Base-by-base conservation (phyloP, 495 filamentous ascomycete genomes). In the Elasticomyces elasticus region DNA sequence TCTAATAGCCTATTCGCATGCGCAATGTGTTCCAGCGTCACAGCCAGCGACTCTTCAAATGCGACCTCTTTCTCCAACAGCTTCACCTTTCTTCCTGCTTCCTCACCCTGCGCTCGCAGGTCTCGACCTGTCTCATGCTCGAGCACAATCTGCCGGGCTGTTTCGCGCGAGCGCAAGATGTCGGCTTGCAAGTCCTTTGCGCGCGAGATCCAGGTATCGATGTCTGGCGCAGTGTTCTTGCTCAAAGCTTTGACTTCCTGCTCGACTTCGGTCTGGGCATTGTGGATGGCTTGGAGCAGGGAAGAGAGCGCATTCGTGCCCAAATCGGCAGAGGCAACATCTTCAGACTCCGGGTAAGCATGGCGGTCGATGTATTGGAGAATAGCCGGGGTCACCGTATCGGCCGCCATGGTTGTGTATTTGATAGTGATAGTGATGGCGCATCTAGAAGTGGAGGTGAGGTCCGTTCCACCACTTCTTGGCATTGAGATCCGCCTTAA, bases 121-220 rank as follows among this genome's bases (percentile, higher is more conserved):
- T 78, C 72, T 38, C 78, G 72, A 2, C 80, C 82, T 5, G 78
- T 75, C 60, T 87, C 80, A 52, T 87, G 80, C 53, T 85, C 73
- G 51, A 78, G 76, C 9, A 87, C 77, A 43, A 96, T 92, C 42
- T 85, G 79, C 47, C 78, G 80, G 17, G 89, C 87, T 25, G 83
- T 81, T 10, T 75, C 72, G 56, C 83, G 78, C 17, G 87, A 85
- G 30, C 75, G 75, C 60, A 85, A 76, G 54, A 96, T 86, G 60
- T 95, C 90, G 27, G 77, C 74, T 62, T 88, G 84, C n/a, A 94
- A 79, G 47, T 84, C 79, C 65, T 85, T 84, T 28, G 89, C 87
- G 66, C 90, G 86, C 20, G 74, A 67, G 51, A 92, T 84, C 90
- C 90, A 96, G 55, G 80, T 74, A 62, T 87, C 83, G 58, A 92